A percentile compares a stretch with the other conserved stretches of the same genome.
These are phyloP conservation scores for Pseudogymnoascus sp. DNA, from an alignment of 2,329 filamentous ascomycete species.

Conservation along the genomic window DNA sequence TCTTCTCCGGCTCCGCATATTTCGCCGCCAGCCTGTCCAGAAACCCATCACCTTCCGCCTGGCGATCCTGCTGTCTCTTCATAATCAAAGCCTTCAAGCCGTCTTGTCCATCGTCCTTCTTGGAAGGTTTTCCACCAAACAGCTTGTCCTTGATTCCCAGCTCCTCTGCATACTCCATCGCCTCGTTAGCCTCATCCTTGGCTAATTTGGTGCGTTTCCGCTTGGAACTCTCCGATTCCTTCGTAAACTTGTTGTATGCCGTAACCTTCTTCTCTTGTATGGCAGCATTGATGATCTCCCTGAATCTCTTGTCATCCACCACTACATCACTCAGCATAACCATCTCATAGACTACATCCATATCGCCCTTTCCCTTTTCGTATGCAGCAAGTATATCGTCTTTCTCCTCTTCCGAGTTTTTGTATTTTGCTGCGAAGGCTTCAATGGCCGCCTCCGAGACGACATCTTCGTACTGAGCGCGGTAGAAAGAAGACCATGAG, in stretches of 20 bases:
- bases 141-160: slow-evolving; percentile 64
- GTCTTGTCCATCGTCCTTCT: slow-evolving; percentile 37
- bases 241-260: slow-evolving; percentile 58
- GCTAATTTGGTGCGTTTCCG: slow-evolving; percentile 52
- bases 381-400: slow-evolving; percentile 71
- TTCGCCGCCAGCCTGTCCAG: slow-evolving; percentile 69
- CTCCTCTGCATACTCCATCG: slow-evolving; percentile 66
- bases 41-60: slow-evolving; percentile 41
- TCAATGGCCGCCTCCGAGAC: slow-evolving; percentile 67
- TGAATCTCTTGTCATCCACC: slow-evolving; percentile 79
- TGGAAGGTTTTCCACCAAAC: slow-evolving; percentile 41
- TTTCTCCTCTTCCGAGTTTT: slow-evolving; percentile 76
- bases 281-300: slow-evolving; percentile 69
- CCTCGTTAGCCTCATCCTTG: slow-evolving; percentile 60
- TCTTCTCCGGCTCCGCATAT: slow-evolving; percentile 43
- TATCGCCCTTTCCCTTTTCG: slow-evolving; percentile 60
- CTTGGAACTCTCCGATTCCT: slow-evolving; percentile 60
- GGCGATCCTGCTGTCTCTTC: slow-evolving; percentile 55
- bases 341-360: slow-evolving; percentile 67
- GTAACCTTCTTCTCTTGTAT: slow-evolving; percentile 62
- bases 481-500: slow-evolving; percentile 85
- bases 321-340: slow-evolving; percentile 82
- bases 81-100: slow-evolving; percentile 67
- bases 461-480: slow-evolving; percentile 69
- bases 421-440: slow-evolving; percentile 69